Conservation (phyloP, 352 stramenopile species). For the Thraustochytrium sp. region DNA sequence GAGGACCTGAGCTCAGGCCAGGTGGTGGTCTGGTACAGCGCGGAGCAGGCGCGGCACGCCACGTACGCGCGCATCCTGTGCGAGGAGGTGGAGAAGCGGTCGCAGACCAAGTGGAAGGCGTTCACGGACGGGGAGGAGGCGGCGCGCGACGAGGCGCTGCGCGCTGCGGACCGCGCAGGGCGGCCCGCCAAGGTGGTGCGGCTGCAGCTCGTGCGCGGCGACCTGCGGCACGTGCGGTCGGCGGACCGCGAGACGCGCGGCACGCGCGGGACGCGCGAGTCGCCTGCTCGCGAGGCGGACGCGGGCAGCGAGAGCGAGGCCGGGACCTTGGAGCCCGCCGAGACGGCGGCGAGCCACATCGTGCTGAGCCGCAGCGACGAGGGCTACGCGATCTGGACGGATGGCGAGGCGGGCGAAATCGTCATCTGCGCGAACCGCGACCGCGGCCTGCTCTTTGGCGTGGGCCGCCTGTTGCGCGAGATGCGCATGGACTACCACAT, state of each 20-base stretch:
- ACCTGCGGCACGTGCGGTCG: no score
- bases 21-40: not conserved
- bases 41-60: not conserved
- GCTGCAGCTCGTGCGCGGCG: no score
- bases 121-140: not conserved
- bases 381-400: not conserved
- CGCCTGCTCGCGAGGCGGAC: not conserved
- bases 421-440: not conserved
- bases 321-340: not conserved
- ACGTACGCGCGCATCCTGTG: not conserved
- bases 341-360: not conserved
- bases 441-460: constrained; percentile 6
- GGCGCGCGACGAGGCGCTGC: not conserved
- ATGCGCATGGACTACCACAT: constrained; percentile 32
- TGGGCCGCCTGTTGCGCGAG: constrained; percentile 22
- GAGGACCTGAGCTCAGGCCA: not conserved
- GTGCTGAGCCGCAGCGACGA: not conserved
- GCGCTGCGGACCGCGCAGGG: no score
- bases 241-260: no score
- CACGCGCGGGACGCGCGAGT: no score
- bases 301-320: not conserved
- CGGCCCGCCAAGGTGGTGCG: not conserved
- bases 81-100: not conserved
- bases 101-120: not conserved
- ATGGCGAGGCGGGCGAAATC: not conserved